Evolutionary conservation across 768 basidiomycete species (phyloP), one percentile per base, ranked within the genome.

Genomic region (Chiua virens): DNA sequence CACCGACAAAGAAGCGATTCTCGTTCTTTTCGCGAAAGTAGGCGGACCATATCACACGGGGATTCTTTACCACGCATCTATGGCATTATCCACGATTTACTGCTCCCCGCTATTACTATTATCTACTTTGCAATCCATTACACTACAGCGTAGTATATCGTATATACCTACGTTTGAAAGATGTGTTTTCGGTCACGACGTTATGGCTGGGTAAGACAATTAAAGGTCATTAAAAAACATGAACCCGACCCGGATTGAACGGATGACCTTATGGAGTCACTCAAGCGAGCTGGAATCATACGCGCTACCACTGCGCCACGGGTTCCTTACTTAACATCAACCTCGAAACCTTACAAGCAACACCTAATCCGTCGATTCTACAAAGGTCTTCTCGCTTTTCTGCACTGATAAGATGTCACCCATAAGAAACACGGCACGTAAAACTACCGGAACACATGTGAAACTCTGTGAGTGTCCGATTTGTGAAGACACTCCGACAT

Each of bases 161-260:
- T 50, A 41, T 47, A 58, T 38, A 57, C 21, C 41, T 52, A 50
- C 42, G 47, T 34, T 45, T 53, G 47, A 56, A 45, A 25, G 25
- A 4, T 25, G 25, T 8, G 25, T 8, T 25, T 25, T 8, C 25
- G 25, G 8, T 25, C 25, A 8, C 8, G 25, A 25, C 4, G 25
- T 25, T 25, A 8, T 25, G 25, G 8, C 25, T 25, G 25, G 25
- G 25, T 4, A 25, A 25, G 28, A 30, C n/a, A n/a, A n/a, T n/a
- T 30, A 30, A 30, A 27, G 22, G 14, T 13, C 3, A n/a, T 36
- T 22, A 42, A 47, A 68, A 68, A 60, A 53, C 7, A 4, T 72
- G 69, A 72, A 68, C 72, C 71, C 70, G 60, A 73, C 73, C 71
- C 71, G 73, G 67, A 66, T 73, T 70, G 73, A 74, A 74, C 72